Conservation (phyloP, 208 protist genomes). For the Leptomonas pyrrhocoris region DNA sequence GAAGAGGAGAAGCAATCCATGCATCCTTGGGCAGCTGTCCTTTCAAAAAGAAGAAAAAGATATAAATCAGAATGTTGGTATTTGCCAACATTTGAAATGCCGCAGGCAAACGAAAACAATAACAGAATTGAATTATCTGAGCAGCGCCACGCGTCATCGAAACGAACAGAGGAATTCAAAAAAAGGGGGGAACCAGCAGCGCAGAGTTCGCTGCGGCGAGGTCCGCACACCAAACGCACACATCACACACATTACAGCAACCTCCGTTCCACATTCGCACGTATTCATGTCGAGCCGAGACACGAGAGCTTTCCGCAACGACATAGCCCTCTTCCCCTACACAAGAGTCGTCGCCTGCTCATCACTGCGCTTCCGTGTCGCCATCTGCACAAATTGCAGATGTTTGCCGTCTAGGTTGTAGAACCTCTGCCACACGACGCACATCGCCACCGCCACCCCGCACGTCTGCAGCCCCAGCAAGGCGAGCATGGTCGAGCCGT, state of each 20-base stretch:
- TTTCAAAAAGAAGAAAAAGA: too few relatives aligned
- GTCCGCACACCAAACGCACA: neutral
- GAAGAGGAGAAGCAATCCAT: too few relatives aligned
- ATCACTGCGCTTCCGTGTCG: constrained; percentile 51
- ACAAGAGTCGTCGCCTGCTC: constrained; percentile 29
- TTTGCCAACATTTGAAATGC: too few relatives aligned
- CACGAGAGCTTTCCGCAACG: too few relatives aligned
- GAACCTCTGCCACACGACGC: constrained; percentile 41
- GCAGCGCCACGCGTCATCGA: neutral
- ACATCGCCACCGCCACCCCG: constrained; percentile 23
- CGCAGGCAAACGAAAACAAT: too few relatives aligned
- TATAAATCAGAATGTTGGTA: too few relatives aligned
- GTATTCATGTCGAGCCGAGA: too few relatives aligned
- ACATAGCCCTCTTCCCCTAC: neutral
- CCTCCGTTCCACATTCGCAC: too few relatives aligned
- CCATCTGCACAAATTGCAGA: constrained; percentile 72
- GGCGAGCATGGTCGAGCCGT: constrained; percentile 26
- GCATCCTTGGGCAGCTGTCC: too few relatives aligned
- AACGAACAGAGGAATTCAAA: constrained; percentile 18
- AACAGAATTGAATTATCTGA: neutral
- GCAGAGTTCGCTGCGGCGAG: neutral
- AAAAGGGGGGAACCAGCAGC: neutral
- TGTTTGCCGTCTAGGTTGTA: constrained; percentile 79
- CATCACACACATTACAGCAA: neutral
- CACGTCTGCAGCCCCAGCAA: constrained; percentile 35